Evolutionary conservation across 768 basidiomycete genomes (phyloP), one percentile per base, ranked within the genome.

Genomic region (Phlebiopsis flavidoalba): DNA sequence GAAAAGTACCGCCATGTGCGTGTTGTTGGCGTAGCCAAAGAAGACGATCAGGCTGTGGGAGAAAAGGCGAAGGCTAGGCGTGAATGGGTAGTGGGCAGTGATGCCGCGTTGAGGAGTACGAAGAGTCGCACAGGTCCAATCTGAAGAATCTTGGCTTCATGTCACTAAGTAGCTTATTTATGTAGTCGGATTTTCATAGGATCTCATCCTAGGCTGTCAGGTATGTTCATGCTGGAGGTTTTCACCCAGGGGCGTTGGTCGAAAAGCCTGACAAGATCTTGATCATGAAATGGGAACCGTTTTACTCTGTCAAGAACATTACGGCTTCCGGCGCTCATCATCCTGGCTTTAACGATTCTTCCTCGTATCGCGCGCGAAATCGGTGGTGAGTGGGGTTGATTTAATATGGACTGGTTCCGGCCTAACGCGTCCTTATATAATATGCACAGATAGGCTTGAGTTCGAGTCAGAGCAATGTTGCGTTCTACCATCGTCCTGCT

Each of bases 1-100:
- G 86, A 88, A 48, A 68, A 69, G 45, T 73, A 76, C 14, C 77
- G 91, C 64, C 74, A 75, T 47, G 81, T 90, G 21, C 76, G 83
- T 58, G 78, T 88, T 56, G 67, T 88, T 40, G 74, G 77, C 11
- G 52, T 70, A 57, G 67, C 78, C 33, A 75, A 79, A 45, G 77
- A 83, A 59, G 71, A 72, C 51, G 60, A 68, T 60, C 59, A 61
- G 26, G 58, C 67, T 37, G 68, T 74, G 54, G 71, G 75, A 59
- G 55, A 69, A 37, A 73, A 69, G 60, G 74, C 78, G 7, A 75
- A 74, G 65, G 72, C 75, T 26, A 76, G 81, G 50, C 72, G 76
- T 51, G 73, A 74, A 61, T 86, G 84, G 84, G 71, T 79, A 56
- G 69, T 85, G 22, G n/a, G n/a, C n/a, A n/a, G n/a, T 31, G 3